Conservation (phyloP, 1,284 basidiomycete genomes). For the Heterobasidion annosum region DNA sequence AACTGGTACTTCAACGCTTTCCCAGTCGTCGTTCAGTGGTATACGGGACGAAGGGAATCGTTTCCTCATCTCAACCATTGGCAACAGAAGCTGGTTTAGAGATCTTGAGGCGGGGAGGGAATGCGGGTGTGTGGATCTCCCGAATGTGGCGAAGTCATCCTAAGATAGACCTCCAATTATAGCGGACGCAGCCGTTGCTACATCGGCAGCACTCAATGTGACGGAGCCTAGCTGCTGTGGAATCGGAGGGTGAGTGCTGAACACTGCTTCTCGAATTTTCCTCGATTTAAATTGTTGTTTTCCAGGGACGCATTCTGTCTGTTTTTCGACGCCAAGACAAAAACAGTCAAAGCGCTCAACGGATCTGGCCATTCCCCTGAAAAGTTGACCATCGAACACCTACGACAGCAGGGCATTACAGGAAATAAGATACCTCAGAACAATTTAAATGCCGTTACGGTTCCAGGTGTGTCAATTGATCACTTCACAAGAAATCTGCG, state of each 20-base stretch:
- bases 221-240: conserved; percentile 78
- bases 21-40: conserved; percentile 68
- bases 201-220: conserved; percentile 83
- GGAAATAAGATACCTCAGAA: conserved; percentile 59
- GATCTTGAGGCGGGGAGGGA: conserved; percentile 84
- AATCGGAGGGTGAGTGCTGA: conserved; percentile 61
- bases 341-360: conserved; percentile 77
- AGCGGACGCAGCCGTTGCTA: conserved; percentile 74
- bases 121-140: conserved; percentile 54
- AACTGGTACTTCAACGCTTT: conserved; percentile 51
- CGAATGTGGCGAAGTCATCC: conserved; percentile 23
- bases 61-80: conserved; percentile 85
- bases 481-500: too few relatives aligned
- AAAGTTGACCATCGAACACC: conserved; percentile 70
- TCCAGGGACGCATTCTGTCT: conserved; percentile 85
- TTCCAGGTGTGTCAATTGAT: conserved; percentile 53
- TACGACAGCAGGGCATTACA: conserved; percentile 60
- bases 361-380: conserved; percentile 83
- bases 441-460: conserved; percentile 85
- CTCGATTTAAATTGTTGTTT: background rate
- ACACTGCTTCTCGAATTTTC: background rate
- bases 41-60: conserved; percentile 81
- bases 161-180: background rate
- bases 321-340: conserved; percentile 79
- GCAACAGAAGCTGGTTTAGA: conserved; percentile 86